phyloP scores from a whole-genome alignment of 1,284 basidiomycete species.

The Ustilago shanxiensis region DNA sequence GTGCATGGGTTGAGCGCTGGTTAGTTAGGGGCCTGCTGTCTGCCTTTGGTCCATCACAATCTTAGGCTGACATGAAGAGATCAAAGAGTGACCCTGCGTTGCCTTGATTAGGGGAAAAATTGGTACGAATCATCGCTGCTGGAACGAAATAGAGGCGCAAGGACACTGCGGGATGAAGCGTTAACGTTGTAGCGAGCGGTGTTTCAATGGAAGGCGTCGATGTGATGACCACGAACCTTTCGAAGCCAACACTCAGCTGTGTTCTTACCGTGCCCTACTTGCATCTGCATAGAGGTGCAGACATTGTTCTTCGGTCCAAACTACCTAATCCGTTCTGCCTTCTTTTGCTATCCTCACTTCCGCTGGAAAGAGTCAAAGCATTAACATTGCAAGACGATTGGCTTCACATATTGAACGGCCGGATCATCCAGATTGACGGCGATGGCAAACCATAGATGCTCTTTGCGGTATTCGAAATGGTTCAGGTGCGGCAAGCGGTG shows the following conservation, averaged over 20 bases:
- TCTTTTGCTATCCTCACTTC: background rate
- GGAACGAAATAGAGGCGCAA: background rate
- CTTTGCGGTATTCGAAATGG: too few relatives aligned
- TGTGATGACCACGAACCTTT: background rate
- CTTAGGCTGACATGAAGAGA: background rate
- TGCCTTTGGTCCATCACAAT: background rate
- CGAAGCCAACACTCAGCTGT: constrained; percentile 1
- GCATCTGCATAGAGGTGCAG: constrained; percentile 3
- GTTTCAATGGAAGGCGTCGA: background rate
- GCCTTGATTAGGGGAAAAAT: background rate
- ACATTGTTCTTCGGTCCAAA: background rate
- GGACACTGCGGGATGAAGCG: background rate
- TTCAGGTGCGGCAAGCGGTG: too few relatives aligned
- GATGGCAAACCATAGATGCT: too few relatives aligned
- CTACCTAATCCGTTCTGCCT: background rate
- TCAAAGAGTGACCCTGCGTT: background rate
- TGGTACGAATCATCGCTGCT: background rate
- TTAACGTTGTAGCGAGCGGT: background rate
- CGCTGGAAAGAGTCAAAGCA: background rate
- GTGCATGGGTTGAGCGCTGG: too few relatives aligned
- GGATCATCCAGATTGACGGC: background rate
- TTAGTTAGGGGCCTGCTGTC: too few relatives aligned
- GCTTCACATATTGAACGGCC: background rate
- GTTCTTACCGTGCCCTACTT: background rate
- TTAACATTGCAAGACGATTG: background rate